A percentile compares a stretch with the other conserved stretches of the same genome.
Evolutionary conservation across 768 basidiomycete species (phyloP).

Genomic region (Suillus lakei): DNA sequence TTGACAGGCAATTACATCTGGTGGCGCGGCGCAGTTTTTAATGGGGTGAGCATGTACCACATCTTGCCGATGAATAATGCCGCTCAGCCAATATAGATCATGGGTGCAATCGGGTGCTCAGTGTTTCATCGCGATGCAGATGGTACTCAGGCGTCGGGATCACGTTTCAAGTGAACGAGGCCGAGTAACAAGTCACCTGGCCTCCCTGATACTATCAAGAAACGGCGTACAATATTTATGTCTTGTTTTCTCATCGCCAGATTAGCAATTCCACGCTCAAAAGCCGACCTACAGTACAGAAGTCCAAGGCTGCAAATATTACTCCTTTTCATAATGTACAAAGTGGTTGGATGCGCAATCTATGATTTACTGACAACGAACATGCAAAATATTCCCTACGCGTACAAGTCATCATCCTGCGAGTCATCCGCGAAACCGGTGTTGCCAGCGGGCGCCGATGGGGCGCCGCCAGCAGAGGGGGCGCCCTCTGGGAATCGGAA

Average conservation of each 20-base stretch:
- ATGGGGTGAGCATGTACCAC: constrained; percentile 38
- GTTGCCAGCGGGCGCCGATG: constrained; percentile 59
- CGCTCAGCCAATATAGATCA: constrained; percentile 17
- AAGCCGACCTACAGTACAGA: not conserved
- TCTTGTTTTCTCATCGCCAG: constrained; percentile 15
- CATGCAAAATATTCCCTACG: constrained; percentile 42
- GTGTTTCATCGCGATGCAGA: constrained; percentile 32
- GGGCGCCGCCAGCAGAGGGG: constrained; percentile 37
- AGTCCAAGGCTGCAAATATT: not conserved
- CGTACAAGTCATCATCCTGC: constrained; percentile 91
- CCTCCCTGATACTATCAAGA: constrained; percentile 10
- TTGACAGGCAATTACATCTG: constrained; percentile 55
- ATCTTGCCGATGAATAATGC: not conserved
- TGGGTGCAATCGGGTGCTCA: constrained; percentile 26
- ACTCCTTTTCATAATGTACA: constrained; percentile 9
- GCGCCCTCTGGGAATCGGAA: constrained; percentile 97
- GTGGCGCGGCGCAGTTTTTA: constrained; percentile 63
- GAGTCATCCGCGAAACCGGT: constrained; percentile 84
- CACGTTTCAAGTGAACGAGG: not conserved
- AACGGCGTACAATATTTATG: constrained; percentile 19
- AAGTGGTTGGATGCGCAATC: not conserved
- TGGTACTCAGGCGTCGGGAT: constrained; percentile 22
- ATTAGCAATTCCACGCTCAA: constrained; percentile 6
- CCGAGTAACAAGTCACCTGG: constrained; percentile 2
- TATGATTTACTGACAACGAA: constrained; percentile 2